phyloP scores from a whole-genome alignment of 2,329 filamentous ascomycete genomes.

The Phyllosticta paracitricarpa region DNA sequence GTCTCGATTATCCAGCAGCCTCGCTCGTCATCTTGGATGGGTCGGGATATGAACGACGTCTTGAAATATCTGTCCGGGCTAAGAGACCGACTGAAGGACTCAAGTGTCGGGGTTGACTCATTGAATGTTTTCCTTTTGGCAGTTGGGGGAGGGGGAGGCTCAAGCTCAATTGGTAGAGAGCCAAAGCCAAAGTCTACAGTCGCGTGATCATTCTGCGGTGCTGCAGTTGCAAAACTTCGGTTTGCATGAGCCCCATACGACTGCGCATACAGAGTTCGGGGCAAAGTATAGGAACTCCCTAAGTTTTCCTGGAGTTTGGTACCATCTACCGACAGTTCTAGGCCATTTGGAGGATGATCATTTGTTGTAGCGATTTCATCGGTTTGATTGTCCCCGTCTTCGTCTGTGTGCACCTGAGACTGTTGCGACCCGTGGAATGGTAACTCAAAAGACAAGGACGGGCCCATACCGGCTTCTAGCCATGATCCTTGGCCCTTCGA shows the following conservation, averaged over 20 bases:
- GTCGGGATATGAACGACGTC: slow-evolving; percentile 8
- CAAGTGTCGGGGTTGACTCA: not conserved
- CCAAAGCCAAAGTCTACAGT: slow-evolving; percentile 15
- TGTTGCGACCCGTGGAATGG: not conserved
- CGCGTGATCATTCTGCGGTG: not conserved
- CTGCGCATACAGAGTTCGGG: not conserved
- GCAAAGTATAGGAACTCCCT: not conserved
- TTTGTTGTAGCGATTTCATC: not conserved
- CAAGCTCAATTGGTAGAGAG: slow-evolving; percentile 17
- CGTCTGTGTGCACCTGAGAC: not conserved
- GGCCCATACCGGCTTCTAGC: not conserved
- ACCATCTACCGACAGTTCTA: not conserved
- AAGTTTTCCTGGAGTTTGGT: not conserved
- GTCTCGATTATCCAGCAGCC: slow-evolving; percentile 67
- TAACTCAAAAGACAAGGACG: not conserved
- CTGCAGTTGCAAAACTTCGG: not conserved
- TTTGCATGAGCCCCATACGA: not conserved
- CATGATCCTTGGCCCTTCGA: not conserved
- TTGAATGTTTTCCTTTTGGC: not conserved
- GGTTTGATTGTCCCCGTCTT: not conserved
- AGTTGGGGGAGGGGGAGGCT: slow-evolving; percentile 17
- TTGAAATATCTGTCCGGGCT: slow-evolving; percentile 13
- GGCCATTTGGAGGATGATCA: not conserved
- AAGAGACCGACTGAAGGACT: not conserved
- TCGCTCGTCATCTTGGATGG: slow-evolving; percentile 44